Base-by-base conservation (phyloP, 345 rosid species). In the Salix purpurea region DNA sequence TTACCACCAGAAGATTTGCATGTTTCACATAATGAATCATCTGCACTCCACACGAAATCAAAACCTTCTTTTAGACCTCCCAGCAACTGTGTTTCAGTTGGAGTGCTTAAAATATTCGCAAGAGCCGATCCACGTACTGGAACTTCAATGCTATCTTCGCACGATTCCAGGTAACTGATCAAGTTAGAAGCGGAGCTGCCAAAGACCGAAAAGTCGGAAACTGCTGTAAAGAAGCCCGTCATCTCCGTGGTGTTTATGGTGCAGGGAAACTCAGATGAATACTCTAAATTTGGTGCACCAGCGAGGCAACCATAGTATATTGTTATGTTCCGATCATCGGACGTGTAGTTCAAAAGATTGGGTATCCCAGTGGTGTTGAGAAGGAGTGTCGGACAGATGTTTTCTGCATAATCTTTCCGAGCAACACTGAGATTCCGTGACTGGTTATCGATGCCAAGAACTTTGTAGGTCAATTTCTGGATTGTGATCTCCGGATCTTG, bases 241-340 rank as follows among this genome's bases (percentile, higher is more conserved):
- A 12, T 40, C 13, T 1, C 7, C 5, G 34, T 39, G 24, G 7
- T 6, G 42, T 21, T 34, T 18, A 10, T 39, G 2, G 1, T 5
- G 44, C 44, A 40, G 18, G 15, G 9, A 40, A 37, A 39, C 50
- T 40, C 34, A 40, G 14, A 11, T 40, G 11, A 0, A 40, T 8
- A 0, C 0, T 0, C 0, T 12, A 5, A 40, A 39, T 11, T 0
- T 1, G 6, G 10, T 1, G 71, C 5, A 39, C 0, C 26, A 4
- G 66, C 1, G 1, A 39, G 62, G 39, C 88, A 90, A 37, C 12
- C 26, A 28, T 80, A 82, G 73, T 71, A 86, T 1, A 90, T 6
- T 0, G 72, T 77, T 13, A 88, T 30, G 14, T 75, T 2, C 1
- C 15, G 68, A 0, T 64, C 48, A 61, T 13, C n/a, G 0, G 80